Conservation (phyloP, 371 early-diverging fungal genomes). For the Phascolomyces articulosus region DNA sequence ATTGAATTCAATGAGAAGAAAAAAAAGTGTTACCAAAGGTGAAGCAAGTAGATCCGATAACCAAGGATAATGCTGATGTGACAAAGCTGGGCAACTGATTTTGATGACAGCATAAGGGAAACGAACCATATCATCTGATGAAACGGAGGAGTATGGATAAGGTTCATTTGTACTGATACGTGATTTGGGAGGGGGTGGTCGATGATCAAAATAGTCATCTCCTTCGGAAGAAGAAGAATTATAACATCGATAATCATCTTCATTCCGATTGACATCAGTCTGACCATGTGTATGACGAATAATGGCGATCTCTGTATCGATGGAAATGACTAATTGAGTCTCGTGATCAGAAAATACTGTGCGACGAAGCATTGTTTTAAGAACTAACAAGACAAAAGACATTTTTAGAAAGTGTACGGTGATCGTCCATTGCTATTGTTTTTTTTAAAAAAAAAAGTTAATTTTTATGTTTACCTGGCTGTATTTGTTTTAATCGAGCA, state of each 20-base stretch:
- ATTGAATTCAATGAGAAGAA: no score
- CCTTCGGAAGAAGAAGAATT: not conserved
- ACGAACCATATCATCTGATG: constrained; percentile 9
- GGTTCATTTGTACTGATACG: not conserved
- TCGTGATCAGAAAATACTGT: constrained; percentile 3
- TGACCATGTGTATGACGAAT: not conserved
- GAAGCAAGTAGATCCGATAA: constrained; percentile 6
- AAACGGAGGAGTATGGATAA: constrained; percentile 7
- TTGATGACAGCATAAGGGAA: constrained; percentile 15
- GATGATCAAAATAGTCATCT: constrained; percentile 4
- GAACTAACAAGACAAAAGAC: not conserved
- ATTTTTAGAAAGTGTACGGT: no score
- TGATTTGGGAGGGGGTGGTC: not conserved
- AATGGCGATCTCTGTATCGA: constrained; percentile 15
- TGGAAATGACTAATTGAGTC: not conserved
- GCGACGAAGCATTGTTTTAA: constrained; percentile 10
- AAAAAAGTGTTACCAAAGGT: constrained; percentile 12
- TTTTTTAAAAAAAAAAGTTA: no score
- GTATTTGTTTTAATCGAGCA: constrained; percentile 1
- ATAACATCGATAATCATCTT: not conserved
- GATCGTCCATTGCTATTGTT: not conserved
- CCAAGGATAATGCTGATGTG: not conserved
- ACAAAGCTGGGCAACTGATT: not conserved
- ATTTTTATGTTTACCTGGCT: constrained; percentile 2
- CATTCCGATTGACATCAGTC: not conserved